Conservation (phyloP, 495 filamentous ascomycete species). For the Hypoxylon perforatum region DNA sequence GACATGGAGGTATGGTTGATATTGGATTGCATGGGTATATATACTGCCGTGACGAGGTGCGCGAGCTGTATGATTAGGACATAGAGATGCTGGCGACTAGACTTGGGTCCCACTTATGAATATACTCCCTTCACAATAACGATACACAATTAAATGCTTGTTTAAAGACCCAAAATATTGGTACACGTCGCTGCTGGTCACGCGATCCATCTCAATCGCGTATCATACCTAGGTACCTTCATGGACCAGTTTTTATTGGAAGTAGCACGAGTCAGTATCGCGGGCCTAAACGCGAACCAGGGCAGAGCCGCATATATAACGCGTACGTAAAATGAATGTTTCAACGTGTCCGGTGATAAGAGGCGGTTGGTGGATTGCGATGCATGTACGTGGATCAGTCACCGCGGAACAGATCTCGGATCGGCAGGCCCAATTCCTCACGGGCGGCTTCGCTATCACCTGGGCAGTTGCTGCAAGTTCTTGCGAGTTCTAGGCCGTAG, state of each 20-base stretch:
- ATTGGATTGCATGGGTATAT: no score
- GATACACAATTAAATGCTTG: neutral
- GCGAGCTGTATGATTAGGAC: conserved; percentile 27
- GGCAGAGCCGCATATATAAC: no score
- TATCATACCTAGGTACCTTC: neutral
- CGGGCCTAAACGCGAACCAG: conserved; percentile 1
- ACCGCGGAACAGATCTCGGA: conserved; percentile 22
- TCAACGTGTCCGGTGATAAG: conserved; percentile 36
- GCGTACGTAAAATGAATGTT: neutral
- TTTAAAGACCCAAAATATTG: no score
- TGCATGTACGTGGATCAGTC: neutral
- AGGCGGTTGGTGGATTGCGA: conserved; percentile 19
- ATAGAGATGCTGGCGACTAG: no score
- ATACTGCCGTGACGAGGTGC: no score
- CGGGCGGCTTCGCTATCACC: conserved; percentile 2
- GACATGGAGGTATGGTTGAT: no score
- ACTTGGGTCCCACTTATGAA: no score
- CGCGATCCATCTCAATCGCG: no score
- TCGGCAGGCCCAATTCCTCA: conserved; percentile 37
- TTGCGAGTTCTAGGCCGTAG: conserved; percentile 11
- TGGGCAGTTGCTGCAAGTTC: neutral
- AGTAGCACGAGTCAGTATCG: neutral
- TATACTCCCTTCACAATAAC: no score
- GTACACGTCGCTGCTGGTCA: no score
- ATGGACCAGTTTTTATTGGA: neutral